Conservation (phyloP, 2,329 filamentous ascomycete genomes). For the Pseudogymnoascus sp. region DNA sequence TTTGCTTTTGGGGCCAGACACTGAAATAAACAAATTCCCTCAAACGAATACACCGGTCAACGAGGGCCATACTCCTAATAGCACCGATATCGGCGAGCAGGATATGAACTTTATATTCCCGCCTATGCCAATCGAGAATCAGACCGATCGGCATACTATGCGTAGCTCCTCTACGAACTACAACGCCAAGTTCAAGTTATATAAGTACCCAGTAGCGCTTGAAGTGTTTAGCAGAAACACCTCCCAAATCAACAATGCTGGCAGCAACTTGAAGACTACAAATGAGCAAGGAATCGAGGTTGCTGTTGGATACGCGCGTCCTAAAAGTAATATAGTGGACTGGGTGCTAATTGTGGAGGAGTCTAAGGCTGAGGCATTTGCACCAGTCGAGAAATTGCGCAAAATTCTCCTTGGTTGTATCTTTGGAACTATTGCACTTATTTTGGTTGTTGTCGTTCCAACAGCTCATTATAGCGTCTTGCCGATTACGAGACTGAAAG, state of each 20-base stretch:
- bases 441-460: constrained; percentile 64
- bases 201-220: constrained; percentile 53
- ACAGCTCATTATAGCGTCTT: constrained; percentile 73
- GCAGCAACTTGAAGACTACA: constrained; percentile 54
- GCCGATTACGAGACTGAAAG: constrained; percentile 68
- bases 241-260: constrained; percentile 53
- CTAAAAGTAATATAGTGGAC: constrained; percentile 58
- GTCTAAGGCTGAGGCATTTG: constrained; percentile 62
- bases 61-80: constrained; percentile 33
- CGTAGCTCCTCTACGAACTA: constrained; percentile 30
- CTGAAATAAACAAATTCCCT: constrained; percentile 56
- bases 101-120: constrained; percentile 53
- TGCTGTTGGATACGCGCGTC: constrained; percentile 71
- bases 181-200: constrained; percentile 44
- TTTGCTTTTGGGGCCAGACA: constrained; percentile 60
- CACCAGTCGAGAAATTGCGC: constrained; percentile 64
- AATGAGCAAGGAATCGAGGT: constrained; percentile 66
- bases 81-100: constrained; percentile 33
- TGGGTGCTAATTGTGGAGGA: constrained; percentile 82
- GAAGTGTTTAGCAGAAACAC: constrained; percentile 46
- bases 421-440: constrained; percentile 68
- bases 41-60: constrained; percentile 38
- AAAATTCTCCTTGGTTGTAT: constrained; percentile 76
- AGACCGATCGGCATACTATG: constrained; percentile 40
- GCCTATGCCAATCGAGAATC: constrained; percentile 34